Percentiles rank a stretch among this genome's conserved stretches.
Evolutionary conservation across 1,139 yeast species (phyloP).

Genomic region (Pichia sp.): DNA sequence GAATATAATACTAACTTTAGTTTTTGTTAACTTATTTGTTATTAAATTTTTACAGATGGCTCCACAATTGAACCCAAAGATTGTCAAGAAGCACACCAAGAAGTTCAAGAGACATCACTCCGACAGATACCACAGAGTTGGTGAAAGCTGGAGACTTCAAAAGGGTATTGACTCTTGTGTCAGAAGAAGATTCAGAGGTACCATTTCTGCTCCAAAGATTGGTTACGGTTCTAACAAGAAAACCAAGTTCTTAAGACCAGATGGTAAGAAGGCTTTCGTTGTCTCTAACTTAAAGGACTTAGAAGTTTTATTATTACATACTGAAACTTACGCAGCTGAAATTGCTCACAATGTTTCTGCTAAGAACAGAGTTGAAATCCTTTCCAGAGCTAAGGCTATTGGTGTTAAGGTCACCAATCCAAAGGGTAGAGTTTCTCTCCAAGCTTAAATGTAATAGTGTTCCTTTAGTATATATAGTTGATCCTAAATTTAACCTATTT

Average conservation of each 20-base stretch:
- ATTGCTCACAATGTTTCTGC: slow-evolving; percentile 98
- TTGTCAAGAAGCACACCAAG: slow-evolving; percentile 98
- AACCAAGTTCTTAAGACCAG: slow-evolving; percentile 93
- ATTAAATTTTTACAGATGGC: slow-evolving; percentile 56
- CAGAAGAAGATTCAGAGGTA: slow-evolving; percentile 99
- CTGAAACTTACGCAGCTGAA: slow-evolving; percentile 99
- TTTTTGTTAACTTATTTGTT: neutral
- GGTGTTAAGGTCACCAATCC: slow-evolving; percentile 99
- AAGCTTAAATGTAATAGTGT: slow-evolving; percentile 57
- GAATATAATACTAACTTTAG: slow-evolving; percentile 6
- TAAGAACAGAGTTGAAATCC: slow-evolving; percentile 94
- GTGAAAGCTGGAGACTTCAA: slow-evolving; percentile 99
- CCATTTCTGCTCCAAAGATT: slow-evolving; percentile 97
- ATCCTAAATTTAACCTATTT: slow-evolving; percentile 11
- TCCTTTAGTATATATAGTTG: slow-evolving; percentile 14
- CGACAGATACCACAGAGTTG: slow-evolving; percentile 98
- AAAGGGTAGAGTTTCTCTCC: slow-evolving; percentile 96
- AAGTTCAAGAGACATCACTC: slow-evolving; percentile 99
- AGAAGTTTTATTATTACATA: slow-evolving; percentile 93
- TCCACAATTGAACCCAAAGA: slow-evolving; percentile 98
- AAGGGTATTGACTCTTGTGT: slow-evolving; percentile 99
- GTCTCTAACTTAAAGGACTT: slow-evolving; percentile 91
- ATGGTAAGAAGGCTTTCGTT: slow-evolving; percentile 96
- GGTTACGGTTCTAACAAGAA: slow-evolving; percentile 99
- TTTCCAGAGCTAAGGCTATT: slow-evolving; percentile 95